Conservation (phyloP, 164 flowering plant species). For the Berberis vulgaris region DNA sequence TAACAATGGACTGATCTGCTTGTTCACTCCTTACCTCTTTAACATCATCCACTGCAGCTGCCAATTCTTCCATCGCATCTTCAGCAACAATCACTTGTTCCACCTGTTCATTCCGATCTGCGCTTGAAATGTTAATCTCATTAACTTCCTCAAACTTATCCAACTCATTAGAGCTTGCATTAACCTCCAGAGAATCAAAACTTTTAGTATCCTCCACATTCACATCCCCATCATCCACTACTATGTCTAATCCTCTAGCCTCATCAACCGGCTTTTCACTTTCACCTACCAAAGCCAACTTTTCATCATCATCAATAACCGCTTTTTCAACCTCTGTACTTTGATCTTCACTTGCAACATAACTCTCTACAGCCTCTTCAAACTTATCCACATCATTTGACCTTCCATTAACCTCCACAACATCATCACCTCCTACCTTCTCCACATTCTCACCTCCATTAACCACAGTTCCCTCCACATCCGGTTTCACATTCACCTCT, state of each 20-base stretch:
- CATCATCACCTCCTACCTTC: slow-evolving; percentile 2
- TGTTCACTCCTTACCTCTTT: not conserved
- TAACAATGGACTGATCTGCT: slow-evolving; percentile 1
- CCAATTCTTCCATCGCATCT: not conserved
- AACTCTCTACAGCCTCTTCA: slow-evolving; percentile 39
- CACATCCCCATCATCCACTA: no score
- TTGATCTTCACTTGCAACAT: slow-evolving; percentile 13
- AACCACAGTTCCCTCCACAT: slow-evolving; percentile 1
- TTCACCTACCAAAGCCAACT: no score
- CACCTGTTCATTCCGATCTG: not conserved
- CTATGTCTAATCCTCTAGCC: not conserved
- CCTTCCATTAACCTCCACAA: slow-evolving; percentile 12
- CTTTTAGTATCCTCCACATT: no score
- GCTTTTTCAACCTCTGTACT: not conserved
- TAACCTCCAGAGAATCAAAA: no score
- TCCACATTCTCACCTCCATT: slow-evolving; percentile 14
- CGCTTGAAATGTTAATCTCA: no score
- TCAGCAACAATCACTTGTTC: not conserved
- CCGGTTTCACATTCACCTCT: slow-evolving; percentile 4
- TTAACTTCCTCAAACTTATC: no score
- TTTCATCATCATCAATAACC: not conserved
- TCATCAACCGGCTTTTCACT: not conserved
- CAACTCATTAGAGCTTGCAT: no score
- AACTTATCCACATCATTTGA: slow-evolving; percentile 23
- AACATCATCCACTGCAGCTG: not conserved